Evolutionary conservation across 2,329 filamentous ascomycete genomes (phyloP), one percentile per base, ranked within the genome.

Genomic region (Neofusicoccum laricinum): DNA sequence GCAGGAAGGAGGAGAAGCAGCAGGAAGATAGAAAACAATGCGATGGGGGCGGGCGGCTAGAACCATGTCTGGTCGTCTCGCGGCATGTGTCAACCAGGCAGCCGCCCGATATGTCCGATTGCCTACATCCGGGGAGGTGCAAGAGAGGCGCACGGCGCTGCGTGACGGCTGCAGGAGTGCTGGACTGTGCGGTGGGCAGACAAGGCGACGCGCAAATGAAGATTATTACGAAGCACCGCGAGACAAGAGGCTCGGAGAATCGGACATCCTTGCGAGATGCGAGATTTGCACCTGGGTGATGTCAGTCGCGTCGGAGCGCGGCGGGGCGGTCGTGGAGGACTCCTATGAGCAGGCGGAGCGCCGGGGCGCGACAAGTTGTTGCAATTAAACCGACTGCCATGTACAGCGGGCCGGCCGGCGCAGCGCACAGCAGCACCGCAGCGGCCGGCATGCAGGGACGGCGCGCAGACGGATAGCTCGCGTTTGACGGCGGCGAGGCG

Each of bases 81-180:
- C 40, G 53, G 53, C 53, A 55, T 55, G 51, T 58, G 53, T 58
- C 53, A 45, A 45, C 21, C 8, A 41, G 51, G 53, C 53, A 58
- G 53, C 38, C 38, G 10, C 30, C 50, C 34, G 50, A 55, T 14
- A 21, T 55, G 15, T 40, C 17, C 50, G 34, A 36, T 8, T 38
- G 17, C 32, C 32, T 38, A 21, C 32, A 38, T 34, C n/a, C 32
- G 49, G 49, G 25, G 25, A 30, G 25, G 25, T 30, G 25, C 25
- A 30, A 30, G 25, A 30, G 25, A 30, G 25, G 25, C 25, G 25
- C 25, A 30, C 14, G 7, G 30, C 15, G 51, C 14, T 41, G 36
- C 40, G 14, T 55, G 51, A 36, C 45, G 40, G 51, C 34, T 25
- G 25, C 48, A 34, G 15, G 32, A 15, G n/a, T 15, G 4, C 19